Percentiles rank a stretch among this genome's conserved stretches.
Evolutionary conservation across 2,329 filamentous ascomycete genomes (phyloP).

Genomic region (Aspergillus glaucus): DNA sequence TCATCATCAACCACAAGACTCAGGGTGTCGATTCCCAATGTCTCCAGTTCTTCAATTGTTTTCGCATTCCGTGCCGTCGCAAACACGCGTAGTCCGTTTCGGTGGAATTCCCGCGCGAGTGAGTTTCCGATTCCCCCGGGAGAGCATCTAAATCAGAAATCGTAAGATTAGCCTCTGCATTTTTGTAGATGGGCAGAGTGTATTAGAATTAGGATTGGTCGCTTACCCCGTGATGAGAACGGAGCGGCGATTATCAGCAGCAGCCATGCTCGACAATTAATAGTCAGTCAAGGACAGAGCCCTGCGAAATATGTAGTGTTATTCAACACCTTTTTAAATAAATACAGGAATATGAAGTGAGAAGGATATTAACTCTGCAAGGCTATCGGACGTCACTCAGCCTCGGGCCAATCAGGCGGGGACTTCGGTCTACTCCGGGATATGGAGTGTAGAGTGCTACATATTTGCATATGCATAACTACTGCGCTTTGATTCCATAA

Average conservation of each 20-base stretch:
- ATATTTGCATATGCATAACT: too few species aligned
- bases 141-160: slow-evolving; percentile 19
- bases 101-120: slow-evolving; percentile 52
- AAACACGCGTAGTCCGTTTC: slow-evolving; percentile 49
- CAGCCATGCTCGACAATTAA: slow-evolving; percentile 13
- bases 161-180: neutral
- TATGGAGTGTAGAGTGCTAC: too few species aligned
- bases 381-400: too few species aligned
- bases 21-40: slow-evolving; percentile 49
- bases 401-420: too few species aligned
- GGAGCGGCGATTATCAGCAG: slow-evolving; percentile 29
- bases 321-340: too few species aligned
- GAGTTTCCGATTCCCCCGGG: slow-evolving; percentile 55
- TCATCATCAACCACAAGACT: slow-evolving; percentile 48
- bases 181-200: neutral
- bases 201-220: neutral
- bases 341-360: neutral
- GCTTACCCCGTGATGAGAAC: slow-evolving; percentile 39
- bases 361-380: too few species aligned
- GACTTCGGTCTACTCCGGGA: too few species aligned
- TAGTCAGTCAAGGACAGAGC: too few species aligned
- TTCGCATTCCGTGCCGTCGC: slow-evolving; percentile 50
- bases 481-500: too few species aligned
- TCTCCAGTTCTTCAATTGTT: slow-evolving; percentile 44
- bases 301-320: too few species aligned